Conservation (phyloP, 1,284 basidiomycete species). For the Trametes hirsuta region DNA sequence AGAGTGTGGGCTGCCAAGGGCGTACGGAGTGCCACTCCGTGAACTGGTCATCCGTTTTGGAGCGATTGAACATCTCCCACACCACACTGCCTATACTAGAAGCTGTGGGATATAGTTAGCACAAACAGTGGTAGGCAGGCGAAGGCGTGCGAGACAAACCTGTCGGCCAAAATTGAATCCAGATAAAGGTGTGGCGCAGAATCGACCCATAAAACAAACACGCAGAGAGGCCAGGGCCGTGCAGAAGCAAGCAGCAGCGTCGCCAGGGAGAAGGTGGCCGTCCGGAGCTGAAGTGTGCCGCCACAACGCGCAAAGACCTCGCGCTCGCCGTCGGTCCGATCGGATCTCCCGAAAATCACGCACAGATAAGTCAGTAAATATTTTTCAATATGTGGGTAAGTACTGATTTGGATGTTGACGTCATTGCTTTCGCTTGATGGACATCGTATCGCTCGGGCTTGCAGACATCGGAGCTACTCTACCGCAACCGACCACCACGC, state of each 20-base stretch:
- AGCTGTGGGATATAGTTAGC: conserved; percentile 19
- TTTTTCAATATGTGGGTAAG: too few relatives aligned
- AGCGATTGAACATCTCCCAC: conserved; percentile 21
- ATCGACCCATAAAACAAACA: too few relatives aligned
- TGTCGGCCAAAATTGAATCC: not conserved
- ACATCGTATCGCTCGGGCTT: too few relatives aligned
- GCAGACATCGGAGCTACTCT: too few relatives aligned
- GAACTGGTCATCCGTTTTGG: conserved; percentile 25
- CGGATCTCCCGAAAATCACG: not conserved
- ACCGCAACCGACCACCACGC: not conserved
- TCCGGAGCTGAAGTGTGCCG: not conserved
- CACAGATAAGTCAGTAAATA: not conserved
- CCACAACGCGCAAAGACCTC: not conserved
- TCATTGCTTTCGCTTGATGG: not conserved
- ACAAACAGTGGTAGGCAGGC: not conserved
- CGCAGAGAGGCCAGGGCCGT: not conserved
- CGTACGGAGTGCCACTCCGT: conserved; percentile 68
- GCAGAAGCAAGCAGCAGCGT: not conserved
- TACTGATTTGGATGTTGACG: not conserved
- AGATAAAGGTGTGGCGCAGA: too few relatives aligned
- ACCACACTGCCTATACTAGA: conserved; percentile 10
- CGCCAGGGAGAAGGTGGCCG: too few relatives aligned
- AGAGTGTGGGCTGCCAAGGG: conserved; percentile 73
- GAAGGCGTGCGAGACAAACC: conserved; percentile 6
- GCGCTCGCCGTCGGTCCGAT: not conserved